Evolutionary conservation across 768 basidiomycete genomes (phyloP).

Genomic region (Lepiota brunneoincarnata): DNA sequence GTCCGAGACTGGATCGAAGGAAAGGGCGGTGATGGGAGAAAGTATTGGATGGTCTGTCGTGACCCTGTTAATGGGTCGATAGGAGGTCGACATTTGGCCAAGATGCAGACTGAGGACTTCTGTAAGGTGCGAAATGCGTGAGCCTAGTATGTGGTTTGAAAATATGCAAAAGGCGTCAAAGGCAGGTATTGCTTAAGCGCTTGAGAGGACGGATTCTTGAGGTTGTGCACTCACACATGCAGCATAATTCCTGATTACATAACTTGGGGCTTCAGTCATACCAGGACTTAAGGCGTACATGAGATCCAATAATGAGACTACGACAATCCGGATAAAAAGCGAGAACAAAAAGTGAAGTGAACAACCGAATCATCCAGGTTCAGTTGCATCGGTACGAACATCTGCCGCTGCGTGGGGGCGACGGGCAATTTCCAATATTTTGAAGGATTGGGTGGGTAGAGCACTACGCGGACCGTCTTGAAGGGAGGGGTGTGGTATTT

Average conservation of each 20-base stretch:
- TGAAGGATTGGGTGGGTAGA: constrained; percentile 36
- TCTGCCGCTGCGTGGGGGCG: neutral
- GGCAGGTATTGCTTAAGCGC: too few species aligned
- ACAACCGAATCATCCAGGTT: constrained; percentile 7
- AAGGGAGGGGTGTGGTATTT: constrained; percentile 28
- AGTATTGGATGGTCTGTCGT: constrained; percentile 14
- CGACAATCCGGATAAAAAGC: neutral
- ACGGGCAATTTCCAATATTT: constrained; percentile 3
- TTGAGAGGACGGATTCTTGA: neutral
- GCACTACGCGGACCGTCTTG: constrained; percentile 54
- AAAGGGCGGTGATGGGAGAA: constrained; percentile 61
- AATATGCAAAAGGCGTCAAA: too few species aligned
- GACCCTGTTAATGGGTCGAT: constrained; percentile 9
- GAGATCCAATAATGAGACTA: neutral
- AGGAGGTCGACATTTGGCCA: constrained; percentile 25
- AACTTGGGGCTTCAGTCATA: neutral
- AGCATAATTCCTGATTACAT: neutral
- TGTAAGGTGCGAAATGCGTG: too few species aligned
- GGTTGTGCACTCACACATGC: too few species aligned
- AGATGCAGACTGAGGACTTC: neutral
- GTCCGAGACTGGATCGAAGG: constrained; percentile 91
- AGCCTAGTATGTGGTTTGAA: too few species aligned
- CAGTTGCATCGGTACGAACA: neutral
- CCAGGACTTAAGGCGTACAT: neutral
- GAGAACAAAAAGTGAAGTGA: neutral